phyloP scores from a whole-genome alignment of 2,329 filamentous ascomycete genomes.

The Hortaea sp. region DNA sequence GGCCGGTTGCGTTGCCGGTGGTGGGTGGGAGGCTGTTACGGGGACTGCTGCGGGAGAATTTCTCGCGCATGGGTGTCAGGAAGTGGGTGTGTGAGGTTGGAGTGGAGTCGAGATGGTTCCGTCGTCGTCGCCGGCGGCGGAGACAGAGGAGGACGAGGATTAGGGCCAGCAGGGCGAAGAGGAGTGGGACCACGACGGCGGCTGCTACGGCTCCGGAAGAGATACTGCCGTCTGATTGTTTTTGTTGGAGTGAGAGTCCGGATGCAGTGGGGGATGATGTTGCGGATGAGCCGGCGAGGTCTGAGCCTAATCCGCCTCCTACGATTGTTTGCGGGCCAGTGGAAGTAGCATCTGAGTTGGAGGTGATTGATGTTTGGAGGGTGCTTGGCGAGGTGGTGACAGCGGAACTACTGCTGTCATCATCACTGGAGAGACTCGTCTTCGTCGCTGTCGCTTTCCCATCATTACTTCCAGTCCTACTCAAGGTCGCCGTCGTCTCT shows the following conservation, averaged over 20 bases:
- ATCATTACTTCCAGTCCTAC: no score
- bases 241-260: not conserved
- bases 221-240: constrained; percentile 2
- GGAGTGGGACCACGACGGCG: constrained; percentile 13
- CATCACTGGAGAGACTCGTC: no score
- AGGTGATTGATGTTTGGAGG: not conserved
- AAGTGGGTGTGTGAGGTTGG: not conserved
- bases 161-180: constrained; percentile 7
- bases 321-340: no score
- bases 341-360: not conserved
- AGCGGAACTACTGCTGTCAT: no score
- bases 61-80: constrained; percentile 2
- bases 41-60: not conserved
- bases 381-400: not conserved
- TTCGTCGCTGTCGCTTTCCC: no score
- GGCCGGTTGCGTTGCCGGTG: not conserved
- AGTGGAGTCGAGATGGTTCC: not conserved
- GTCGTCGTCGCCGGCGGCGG: constrained; percentile 8
- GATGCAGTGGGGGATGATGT: not conserved
- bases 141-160: constrained; percentile 10
- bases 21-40: not conserved
- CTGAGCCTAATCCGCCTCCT: not conserved
- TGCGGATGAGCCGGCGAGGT: not conserved
- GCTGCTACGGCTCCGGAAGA: constrained; percentile 14
- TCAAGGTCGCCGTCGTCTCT: no score